phyloP scores from a whole-genome alignment of 805 yeast genomes.

The Starmerella stigmatis region DNA sequence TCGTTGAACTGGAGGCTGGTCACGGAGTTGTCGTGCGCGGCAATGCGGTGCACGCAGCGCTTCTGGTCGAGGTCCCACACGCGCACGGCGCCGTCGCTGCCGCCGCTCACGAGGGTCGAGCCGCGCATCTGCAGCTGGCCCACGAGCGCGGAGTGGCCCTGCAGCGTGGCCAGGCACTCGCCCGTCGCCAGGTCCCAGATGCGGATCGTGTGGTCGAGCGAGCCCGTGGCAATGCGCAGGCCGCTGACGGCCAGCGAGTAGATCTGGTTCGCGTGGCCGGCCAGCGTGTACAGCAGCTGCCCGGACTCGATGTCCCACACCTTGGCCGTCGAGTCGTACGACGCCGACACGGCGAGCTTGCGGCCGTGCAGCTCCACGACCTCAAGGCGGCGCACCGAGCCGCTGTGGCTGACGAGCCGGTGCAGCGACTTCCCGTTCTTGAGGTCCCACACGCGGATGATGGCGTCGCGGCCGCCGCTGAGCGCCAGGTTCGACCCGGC shows the following conservation, averaged over 20 bases:
- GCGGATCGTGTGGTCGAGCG: conserved; percentile 86
- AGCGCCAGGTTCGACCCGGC: conserved; percentile 69
- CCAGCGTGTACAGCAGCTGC: conserved; percentile 74
- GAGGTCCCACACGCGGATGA: conserved; percentile 90
- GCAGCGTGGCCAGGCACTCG: conserved; percentile 59
- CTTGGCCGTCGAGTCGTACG: conserved; percentile 81
- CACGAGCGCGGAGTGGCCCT: conserved; percentile 86
- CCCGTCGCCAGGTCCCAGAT: conserved; percentile 94
- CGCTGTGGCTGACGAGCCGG: conserved; percentile 59
- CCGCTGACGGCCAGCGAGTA: conserved; percentile 86
- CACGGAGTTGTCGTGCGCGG: conserved; percentile 38
- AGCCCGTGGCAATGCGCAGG: conserved; percentile 77
- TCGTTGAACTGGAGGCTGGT: conserved; percentile 35
- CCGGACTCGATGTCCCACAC: conserved; percentile 91
- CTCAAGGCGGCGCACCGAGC: conserved; percentile 61
- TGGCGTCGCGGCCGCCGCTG: conserved; percentile 85
- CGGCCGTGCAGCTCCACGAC: conserved; percentile 36
- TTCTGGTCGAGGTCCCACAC: conserved; percentile 75
- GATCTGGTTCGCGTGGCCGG: conserved; percentile 84
- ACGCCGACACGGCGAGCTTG: conserved; percentile 59
- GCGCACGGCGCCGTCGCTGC: conserved; percentile 71
- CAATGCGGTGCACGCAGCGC: conserved; percentile 56
- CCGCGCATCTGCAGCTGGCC: conserved; percentile 72
- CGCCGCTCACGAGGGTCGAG: conserved; percentile 70
- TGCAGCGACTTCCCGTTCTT: conserved; percentile 76